Evolutionary conservation across 345 rosid species (phyloP).

Genomic region (Populus ilicifolia): DNA sequence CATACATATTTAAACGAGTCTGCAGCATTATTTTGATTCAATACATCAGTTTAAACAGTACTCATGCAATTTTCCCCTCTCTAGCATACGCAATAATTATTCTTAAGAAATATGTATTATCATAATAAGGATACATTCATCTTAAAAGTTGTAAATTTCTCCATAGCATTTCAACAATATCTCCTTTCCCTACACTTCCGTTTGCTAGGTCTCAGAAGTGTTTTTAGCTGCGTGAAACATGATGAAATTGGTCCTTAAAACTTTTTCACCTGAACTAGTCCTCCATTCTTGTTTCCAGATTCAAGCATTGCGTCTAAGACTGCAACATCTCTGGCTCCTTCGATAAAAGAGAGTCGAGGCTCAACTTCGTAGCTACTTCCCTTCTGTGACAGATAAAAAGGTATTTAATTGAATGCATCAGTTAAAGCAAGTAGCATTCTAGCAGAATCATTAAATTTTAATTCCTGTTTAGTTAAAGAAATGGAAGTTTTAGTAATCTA

Average conservation of each 20-base stretch:
- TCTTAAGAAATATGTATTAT: too few relatives aligned
- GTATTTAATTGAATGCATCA: neutral
- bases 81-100: too few relatives aligned
- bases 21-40: too few relatives aligned
- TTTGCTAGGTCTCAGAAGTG: neutral
- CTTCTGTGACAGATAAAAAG: conserved; percentile 38
- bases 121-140: too few relatives aligned
- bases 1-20: too few relatives aligned
- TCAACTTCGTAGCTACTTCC: conserved; percentile 48
- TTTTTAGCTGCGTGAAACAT: neutral
- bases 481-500: neutral
- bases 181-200: too few relatives aligned
- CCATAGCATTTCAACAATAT: neutral
- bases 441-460: neutral
- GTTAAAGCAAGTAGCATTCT: neutral
- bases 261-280: conserved; percentile 49
- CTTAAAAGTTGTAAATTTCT: too few relatives aligned
- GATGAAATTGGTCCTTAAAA: conserved; percentile 28
- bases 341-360: conserved; percentile 61
- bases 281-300: conserved; percentile 68
- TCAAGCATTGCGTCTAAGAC: conserved; percentile 91
- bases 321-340: conserved; percentile 93
- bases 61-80: too few relatives aligned
- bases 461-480: neutral
- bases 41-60: too few relatives aligned